Base-by-base conservation (phyloP, 495 filamentous ascomycete genomes). In the Extremus antarcticus region DNA sequence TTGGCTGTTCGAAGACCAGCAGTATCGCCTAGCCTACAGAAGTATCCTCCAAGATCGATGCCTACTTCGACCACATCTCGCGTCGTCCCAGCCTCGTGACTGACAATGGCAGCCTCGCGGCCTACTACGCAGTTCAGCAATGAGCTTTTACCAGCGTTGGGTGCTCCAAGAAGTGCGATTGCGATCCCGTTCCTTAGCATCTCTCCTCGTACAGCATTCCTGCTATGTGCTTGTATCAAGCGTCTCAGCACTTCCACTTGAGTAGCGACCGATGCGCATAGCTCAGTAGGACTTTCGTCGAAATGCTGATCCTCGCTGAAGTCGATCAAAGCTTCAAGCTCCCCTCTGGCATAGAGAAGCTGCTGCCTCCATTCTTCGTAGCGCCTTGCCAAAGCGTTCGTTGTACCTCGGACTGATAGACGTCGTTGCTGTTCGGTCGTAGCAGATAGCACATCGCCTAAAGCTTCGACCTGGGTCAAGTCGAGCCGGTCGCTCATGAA, bases 301-400 rank as follows among this genome's bases (percentile, higher is more conserved):
- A 98, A 96, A 72, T 95, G 84, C 70, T 97, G 91, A 63, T 97
- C 94, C 69, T 98, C 92, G 0, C 86, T 84, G 67, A 98, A 98
- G 65, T 98, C 92, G 63, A 98, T 97, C 55, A 97, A 70, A 0
- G 92, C 92, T 66, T 98, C 92, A 48, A 97, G 75, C 69, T 96
- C 90, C 4, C 88, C 94, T 8, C 91, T 79, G 22, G 90, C 90
- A 59, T 85, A 75, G 8, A 97, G 72, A 7, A 98, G 70, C 25
- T 81, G 73, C 54, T 80, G 72, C 13, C 92, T 79, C 94, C 92
- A 98, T 24, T 54, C 56, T 59, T 97, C 91, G 69, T 97, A 98
- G 3, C 79, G 83, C 52, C 80, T 76, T n/a, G 86, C 78, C 3
- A 95, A 69, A 9, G 20, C 22, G 23, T 47, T 51, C 7, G 79